A percentile compares a stretch with the other conserved stretches of the same genome.
These are phyloP conservation scores for Ustanciosporium gigantosporum DNA, from an alignment of 1,284 basidiomycete species.

Conservation along the genomic window DNA sequence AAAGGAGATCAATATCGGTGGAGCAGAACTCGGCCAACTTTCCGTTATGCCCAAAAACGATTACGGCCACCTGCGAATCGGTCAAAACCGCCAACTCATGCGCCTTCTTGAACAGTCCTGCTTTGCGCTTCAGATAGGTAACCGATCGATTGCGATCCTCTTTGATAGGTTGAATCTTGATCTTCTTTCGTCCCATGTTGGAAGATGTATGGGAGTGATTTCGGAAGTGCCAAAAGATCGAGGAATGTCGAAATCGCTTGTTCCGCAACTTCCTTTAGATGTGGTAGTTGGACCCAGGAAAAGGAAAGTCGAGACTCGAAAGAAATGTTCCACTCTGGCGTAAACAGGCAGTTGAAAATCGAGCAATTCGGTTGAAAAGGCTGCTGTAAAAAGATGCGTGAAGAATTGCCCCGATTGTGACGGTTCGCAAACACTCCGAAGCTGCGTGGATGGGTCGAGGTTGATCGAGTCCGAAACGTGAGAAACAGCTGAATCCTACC, in stretches of 20 bases:
- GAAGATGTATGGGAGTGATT: not conserved
- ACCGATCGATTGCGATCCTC: constrained; percentile 88
- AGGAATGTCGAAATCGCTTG: no score
- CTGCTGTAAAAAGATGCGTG: no score
- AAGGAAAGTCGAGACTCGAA: no score
- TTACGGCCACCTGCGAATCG: constrained; percentile 72
- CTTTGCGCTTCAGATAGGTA: constrained; percentile 88
- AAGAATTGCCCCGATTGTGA: no score
- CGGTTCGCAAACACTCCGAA: no score
- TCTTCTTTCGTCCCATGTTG: constrained; percentile 81
- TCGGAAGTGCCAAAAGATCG: constrained; percentile 2
- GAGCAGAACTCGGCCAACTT: constrained; percentile 57
- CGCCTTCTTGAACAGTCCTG: constrained; percentile 86
- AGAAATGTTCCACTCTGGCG: no score
- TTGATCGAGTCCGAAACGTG: no score
- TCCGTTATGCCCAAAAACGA: constrained; percentile 67
- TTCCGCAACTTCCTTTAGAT: no score
- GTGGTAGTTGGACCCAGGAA: not conserved
- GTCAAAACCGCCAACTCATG: constrained; percentile 82
- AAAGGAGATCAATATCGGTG: constrained; percentile 46
- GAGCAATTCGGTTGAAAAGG: no score
- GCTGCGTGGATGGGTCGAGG: no score
- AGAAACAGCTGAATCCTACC: no score
- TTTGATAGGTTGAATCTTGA: constrained; percentile 82
- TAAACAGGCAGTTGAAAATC: no score